Conservation (phyloP, 768 basidiomycete species). For the Termitomyces sp. region DNA sequence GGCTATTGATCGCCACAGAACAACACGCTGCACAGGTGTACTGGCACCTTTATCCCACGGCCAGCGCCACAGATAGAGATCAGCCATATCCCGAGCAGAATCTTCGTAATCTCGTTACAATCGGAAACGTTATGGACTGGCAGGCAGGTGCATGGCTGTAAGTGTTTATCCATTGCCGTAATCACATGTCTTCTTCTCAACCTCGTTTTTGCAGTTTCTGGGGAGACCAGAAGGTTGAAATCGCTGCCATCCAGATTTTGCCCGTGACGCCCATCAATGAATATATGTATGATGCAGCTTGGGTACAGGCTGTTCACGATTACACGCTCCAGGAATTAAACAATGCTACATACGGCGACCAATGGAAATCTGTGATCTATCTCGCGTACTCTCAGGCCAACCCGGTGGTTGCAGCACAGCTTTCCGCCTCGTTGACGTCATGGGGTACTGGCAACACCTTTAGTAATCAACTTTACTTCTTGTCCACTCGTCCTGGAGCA, state of each 20-base stretch:
- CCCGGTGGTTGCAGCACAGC: conserved; percentile 20
- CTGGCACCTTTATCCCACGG: conserved; percentile 29
- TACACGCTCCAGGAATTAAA: conserved; percentile 23
- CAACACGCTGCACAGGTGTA: conserved; percentile 27
- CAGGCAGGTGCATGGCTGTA: conserved; percentile 31
- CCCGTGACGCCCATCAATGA: conserved; percentile 30
- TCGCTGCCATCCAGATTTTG: conserved; percentile 28
- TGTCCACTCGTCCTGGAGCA: conserved; percentile 25
- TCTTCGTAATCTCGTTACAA: conserved; percentile 24
- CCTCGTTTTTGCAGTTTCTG: conserved; percentile 19
- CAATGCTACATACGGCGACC: conserved; percentile 20
- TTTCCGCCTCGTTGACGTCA: conserved; percentile 22
- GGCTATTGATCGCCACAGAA: conserved; percentile 26
- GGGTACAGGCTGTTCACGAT: conserved; percentile 22
- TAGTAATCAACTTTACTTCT: conserved; percentile 25
- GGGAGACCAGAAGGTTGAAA: conserved; percentile 25
- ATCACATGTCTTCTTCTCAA: conserved; percentile 1
- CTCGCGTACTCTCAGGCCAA: conserved; percentile 24
- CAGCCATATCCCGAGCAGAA: conserved; percentile 27
- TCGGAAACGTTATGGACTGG: conserved; percentile 30
- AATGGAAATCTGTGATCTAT: conserved; percentile 29
- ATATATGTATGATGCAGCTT: conserved; percentile 24
- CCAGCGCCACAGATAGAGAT: conserved; percentile 22
- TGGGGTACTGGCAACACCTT: conserved; percentile 29
- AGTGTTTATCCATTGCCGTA: conserved; percentile 5